Conservation (phyloP, 1,139 yeast species). For the Taphrina flavorubra region DNA sequence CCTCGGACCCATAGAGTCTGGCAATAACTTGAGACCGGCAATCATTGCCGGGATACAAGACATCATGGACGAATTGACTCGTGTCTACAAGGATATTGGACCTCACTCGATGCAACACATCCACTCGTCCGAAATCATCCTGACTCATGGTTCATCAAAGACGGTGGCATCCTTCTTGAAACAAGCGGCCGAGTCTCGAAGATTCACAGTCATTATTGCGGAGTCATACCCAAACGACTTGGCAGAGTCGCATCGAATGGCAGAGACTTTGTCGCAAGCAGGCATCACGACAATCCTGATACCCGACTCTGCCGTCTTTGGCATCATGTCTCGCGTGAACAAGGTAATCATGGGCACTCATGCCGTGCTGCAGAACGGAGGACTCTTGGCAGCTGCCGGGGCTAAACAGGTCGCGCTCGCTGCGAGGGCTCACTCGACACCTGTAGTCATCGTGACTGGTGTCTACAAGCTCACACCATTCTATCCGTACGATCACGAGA, state of each 20-base stretch:
- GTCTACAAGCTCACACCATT: conserved; percentile 89
- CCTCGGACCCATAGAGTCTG: conserved; percentile 11
- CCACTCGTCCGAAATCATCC: conserved; percentile 87
- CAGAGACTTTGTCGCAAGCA: conserved; percentile 76
- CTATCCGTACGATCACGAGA: conserved; percentile 90
- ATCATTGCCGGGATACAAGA: conserved; percentile 94
- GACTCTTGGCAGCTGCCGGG: conserved; percentile 87
- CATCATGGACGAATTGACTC: conserved; percentile 86
- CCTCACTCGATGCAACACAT: conserved; percentile 89
- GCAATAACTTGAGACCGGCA: conserved; percentile 67
- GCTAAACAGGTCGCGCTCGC: conserved; percentile 93
- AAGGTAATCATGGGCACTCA: conserved; percentile 92
- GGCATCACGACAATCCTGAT: conserved; percentile 89
- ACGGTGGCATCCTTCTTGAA: conserved; percentile 86
- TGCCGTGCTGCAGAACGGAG: conserved; percentile 91
- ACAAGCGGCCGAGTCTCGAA: conserved; percentile 86
- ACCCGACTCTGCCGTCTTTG: conserved; percentile 91
- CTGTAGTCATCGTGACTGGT: conserved; percentile 95
- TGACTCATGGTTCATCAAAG: conserved; percentile 93
- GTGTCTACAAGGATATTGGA: conserved; percentile 88
- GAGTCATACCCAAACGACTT: conserved; percentile 92
- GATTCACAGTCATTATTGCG: conserved; percentile 80
- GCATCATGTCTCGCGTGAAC: conserved; percentile 96
- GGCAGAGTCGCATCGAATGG: conserved; percentile 75
- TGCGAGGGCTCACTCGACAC: conserved; percentile 92